These are phyloP conservation scores for Lichtheimia hyalospora DNA, from an alignment of 371 early-diverging fungal genomes.

Conservation along the genomic window DNA sequence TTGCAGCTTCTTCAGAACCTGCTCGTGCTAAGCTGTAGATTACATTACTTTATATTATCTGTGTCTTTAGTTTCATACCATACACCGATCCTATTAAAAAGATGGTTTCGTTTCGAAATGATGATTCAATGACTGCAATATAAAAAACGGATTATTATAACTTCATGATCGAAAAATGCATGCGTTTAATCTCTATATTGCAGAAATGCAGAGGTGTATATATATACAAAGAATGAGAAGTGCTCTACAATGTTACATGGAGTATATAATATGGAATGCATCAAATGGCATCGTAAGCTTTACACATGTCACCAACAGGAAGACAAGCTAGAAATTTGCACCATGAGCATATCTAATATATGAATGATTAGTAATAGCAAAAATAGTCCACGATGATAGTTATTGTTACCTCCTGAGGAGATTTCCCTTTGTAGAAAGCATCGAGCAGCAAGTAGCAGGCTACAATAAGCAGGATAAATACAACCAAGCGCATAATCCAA, in stretches of 20 bases:
- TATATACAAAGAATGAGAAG: not conserved
- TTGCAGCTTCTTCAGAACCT: conserved; percentile 11
- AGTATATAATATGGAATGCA: not conserved
- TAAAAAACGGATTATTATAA: too few relatives aligned
- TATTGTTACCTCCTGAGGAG: conserved; percentile 6
- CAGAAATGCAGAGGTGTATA: not conserved
- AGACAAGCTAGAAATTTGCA: conserved; percentile 12
- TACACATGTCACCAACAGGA: conserved; percentile 10
- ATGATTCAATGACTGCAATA: too few relatives aligned
- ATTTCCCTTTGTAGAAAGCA: conserved; percentile 9
- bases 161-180: too few relatives aligned
- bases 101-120: too few relatives aligned
- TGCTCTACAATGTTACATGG: too few relatives aligned
- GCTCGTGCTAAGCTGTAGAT: conserved; percentile 21
- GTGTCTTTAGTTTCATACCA: too few relatives aligned
- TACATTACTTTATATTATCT: not conserved
- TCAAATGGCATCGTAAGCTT: not conserved
- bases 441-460: conserved; percentile 2
- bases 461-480: conserved; percentile 3
- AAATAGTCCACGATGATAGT: not conserved
- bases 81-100: too few relatives aligned
- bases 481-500: conserved; percentile 6
- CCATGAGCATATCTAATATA: conserved; percentile 9
- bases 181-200: too few relatives aligned
- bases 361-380: not conserved